A percentile compares a stretch with the other conserved stretches of the same genome.
phyloP scores from a whole-genome alignment of 2,329 filamentous ascomycete species.

The Penicillium sp. region DNA sequence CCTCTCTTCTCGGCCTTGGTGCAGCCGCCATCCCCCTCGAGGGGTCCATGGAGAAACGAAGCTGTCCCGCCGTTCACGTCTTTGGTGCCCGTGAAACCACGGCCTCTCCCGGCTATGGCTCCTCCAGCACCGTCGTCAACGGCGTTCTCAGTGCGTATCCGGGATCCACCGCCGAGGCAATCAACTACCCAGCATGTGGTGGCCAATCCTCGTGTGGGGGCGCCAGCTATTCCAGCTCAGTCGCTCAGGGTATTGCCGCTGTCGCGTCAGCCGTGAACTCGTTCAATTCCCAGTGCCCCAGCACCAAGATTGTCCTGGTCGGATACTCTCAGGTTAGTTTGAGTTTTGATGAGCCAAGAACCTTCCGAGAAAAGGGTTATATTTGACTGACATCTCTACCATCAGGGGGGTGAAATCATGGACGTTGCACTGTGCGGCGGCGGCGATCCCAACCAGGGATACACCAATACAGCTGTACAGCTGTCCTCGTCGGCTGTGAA shows the following conservation, averaged over 20 bases:
- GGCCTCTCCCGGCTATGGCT: conserved; percentile 56
- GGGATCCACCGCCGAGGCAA: conserved; percentile 59
- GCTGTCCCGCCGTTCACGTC: conserved; percentile 53
- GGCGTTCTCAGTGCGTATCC: conserved; percentile 53
- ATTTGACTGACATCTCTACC: not conserved
- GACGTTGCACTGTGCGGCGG: conserved; percentile 66
- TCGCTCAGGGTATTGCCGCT: conserved; percentile 60
- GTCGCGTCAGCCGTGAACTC: conserved; percentile 63
- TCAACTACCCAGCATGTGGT: conserved; percentile 65
- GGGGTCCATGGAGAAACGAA: conserved; percentile 21
- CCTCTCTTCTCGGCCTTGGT: conserved; percentile 12
- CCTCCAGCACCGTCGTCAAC: conserved; percentile 54
- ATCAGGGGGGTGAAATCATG: conserved; percentile 64
- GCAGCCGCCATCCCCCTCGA: conserved; percentile 17
- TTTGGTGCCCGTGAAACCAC: conserved; percentile 59
- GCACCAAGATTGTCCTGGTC: conserved; percentile 62
- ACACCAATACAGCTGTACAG: conserved; percentile 50
- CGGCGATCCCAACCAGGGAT: conserved; percentile 52
- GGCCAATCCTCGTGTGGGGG: conserved; percentile 62
- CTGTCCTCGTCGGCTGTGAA: conserved; percentile 54
- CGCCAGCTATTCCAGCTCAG: conserved; percentile 64
- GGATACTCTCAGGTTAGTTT: conserved; percentile 63
- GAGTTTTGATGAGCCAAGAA: not conserved
- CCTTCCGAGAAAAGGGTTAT: too few relatives aligned
- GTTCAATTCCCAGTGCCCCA: conserved; percentile 61